Evolutionary conservation across 2,329 filamentous ascomycete genomes (phyloP).

Genomic region (Simplicillium sp.): DNA sequence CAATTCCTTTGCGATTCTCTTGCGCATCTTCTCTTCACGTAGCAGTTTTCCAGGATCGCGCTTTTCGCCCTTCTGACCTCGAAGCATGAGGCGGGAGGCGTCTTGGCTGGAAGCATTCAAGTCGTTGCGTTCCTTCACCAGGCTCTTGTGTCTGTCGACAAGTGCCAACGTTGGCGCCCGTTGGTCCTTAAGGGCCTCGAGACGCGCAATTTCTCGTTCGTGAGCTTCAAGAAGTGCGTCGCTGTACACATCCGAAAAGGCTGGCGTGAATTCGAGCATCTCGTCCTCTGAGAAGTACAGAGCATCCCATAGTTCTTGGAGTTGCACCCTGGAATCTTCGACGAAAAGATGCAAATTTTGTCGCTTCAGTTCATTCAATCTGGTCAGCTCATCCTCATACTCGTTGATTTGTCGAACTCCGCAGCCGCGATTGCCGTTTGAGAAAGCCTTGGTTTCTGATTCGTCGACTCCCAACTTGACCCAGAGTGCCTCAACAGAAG

Average conservation of each 20-base stretch:
- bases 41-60: slow-evolving; percentile 90
- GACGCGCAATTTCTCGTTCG: slow-evolving; percentile 76
- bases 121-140: slow-evolving; percentile 80
- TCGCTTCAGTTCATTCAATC: slow-evolving; percentile 85
- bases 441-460: slow-evolving; percentile 72
- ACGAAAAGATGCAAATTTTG: slow-evolving; percentile 95
- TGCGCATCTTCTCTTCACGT: slow-evolving; percentile 96
- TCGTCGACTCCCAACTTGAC: slow-evolving; percentile 78
- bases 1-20: slow-evolving; percentile 90
- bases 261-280: slow-evolving; percentile 96
- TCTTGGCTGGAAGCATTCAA: slow-evolving; percentile 88
- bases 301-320: slow-evolving; percentile 92
- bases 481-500: slow-evolving; percentile 80
- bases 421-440: slow-evolving; percentile 81
- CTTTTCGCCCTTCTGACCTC: slow-evolving; percentile 86
- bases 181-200: slow-evolving; percentile 78
- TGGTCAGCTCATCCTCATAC: slow-evolving; percentile 80
- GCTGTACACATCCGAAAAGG: slow-evolving; percentile 94
- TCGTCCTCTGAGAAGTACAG: slow-evolving; percentile 96
- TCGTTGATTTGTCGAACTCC: slow-evolving; percentile 90
- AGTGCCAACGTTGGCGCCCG: slow-evolving; percentile 74
- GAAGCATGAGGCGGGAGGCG: slow-evolving; percentile 83
- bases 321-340: slow-evolving; percentile 80
- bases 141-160: slow-evolving; percentile 71
- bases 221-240: slow-evolving; percentile 92